Conservation (phyloP, 768 basidiomycete genomes). For the Crepidotus variabilis region DNA sequence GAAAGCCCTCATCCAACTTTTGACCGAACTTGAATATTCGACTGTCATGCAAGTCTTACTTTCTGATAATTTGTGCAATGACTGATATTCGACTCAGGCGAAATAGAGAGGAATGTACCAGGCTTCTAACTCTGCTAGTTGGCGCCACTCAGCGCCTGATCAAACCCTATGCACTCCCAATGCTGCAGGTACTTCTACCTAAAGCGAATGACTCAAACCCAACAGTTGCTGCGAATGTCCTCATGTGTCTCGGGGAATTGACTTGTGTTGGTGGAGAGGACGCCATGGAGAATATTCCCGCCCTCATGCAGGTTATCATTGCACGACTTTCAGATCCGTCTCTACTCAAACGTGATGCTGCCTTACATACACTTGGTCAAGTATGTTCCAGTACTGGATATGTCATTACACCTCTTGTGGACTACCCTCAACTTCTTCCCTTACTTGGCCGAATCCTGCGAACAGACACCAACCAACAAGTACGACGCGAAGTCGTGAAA, state of each 20-base stretch:
- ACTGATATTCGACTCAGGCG: slow-evolving; percentile 44
- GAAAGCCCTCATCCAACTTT: slow-evolving; percentile 91
- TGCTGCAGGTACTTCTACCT: slow-evolving; percentile 86
- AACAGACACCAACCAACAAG: slow-evolving; percentile 67
- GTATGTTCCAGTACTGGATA: slow-evolving; percentile 95
- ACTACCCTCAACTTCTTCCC: slow-evolving; percentile 88
- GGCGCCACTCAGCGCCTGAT: slow-evolving; percentile 91
- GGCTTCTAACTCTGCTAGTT: slow-evolving; percentile 83
- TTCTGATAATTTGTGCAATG: background rate
- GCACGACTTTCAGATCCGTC: slow-evolving; percentile 87
- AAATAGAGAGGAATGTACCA: slow-evolving; percentile 88
- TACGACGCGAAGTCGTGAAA: slow-evolving; percentile 87
- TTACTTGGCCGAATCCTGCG: slow-evolving; percentile 81
- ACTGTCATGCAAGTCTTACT: slow-evolving; percentile 55
- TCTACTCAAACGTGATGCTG: slow-evolving; percentile 87
- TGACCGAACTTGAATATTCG: slow-evolving; percentile 96
- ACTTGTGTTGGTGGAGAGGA: slow-evolving; percentile 93
- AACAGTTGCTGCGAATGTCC: slow-evolving; percentile 85
- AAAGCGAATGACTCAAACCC: slow-evolving; percentile 87
- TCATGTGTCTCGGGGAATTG: slow-evolving; percentile 93
- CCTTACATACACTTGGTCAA: slow-evolving; percentile 91
- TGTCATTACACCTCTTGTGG: slow-evolving; percentile 86
- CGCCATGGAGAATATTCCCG: slow-evolving; percentile 73
- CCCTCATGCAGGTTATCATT: slow-evolving; percentile 89
- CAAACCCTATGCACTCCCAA: slow-evolving; percentile 92